These are phyloP conservation scores for Fusarium sp. DNA, from an alignment of 2,329 filamentous ascomycete genomes.

Conservation along the genomic window DNA sequence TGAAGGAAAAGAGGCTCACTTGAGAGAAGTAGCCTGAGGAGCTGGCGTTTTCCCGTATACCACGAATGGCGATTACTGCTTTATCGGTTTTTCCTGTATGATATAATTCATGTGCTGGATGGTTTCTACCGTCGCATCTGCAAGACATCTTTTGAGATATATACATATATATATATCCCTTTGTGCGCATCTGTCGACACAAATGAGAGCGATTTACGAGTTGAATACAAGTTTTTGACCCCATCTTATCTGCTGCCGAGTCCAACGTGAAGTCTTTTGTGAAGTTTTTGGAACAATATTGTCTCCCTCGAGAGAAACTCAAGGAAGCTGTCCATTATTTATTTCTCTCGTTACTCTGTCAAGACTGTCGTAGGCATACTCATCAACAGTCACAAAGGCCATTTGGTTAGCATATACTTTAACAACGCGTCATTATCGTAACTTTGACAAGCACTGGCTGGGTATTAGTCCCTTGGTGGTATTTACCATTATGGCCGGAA, in stretches of 20 bases:
- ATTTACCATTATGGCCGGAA: conserved; percentile 4
- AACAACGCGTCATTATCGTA: not conserved
- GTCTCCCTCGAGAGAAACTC: not conserved
- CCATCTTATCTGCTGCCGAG: not conserved
- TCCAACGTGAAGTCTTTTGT: not conserved
- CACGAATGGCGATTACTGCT: conserved; percentile 1
- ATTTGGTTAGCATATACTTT: no score
- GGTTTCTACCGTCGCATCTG: conserved; percentile 23
- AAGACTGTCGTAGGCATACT: not conserved
- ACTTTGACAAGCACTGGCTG: not conserved
- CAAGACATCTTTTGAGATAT: conserved; percentile 12
- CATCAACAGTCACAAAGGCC: not conserved
- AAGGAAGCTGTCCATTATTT: no score
- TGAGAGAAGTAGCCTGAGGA: conserved; percentile 3
- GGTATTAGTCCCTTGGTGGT: conserved; percentile 11
- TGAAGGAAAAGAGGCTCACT: conserved; percentile 15
- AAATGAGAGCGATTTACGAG: conserved; percentile 32
- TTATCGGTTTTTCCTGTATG: conserved; percentile 23
- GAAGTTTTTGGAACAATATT: not conserved
- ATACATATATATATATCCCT: conserved; percentile 25
- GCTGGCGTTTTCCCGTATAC: conserved; percentile 16
- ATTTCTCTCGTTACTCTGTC: not conserved
- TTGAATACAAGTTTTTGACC: conserved; percentile 17
- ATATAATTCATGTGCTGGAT: conserved; percentile 30
- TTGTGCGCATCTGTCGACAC: conserved; percentile 28